Evolutionary conservation across 2,329 filamentous ascomycete species (phyloP), one percentile per base, ranked within the genome.

Genomic region (Nothomitra cinnamomea): DNA sequence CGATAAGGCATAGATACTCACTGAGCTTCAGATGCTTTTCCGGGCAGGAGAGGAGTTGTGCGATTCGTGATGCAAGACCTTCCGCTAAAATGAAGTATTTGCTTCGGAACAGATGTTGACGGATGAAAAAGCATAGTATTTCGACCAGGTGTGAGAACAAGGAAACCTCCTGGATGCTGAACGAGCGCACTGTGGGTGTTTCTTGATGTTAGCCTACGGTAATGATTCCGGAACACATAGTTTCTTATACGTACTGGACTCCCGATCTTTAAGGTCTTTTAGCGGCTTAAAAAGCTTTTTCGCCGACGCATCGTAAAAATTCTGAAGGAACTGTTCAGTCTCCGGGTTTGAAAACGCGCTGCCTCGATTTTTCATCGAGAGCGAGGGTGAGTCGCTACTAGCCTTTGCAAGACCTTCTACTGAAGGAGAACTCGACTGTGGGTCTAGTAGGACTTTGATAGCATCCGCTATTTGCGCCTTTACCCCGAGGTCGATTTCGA

Each of bases 401-500:
- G 69, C 65, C 64, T 82, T 81, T 1, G 73, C 72, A 56, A 79
- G 72, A 42, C 72, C 71, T 57, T 85, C 82, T 58, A 80, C 73
- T 38, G 77, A 78, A 54, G 74, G 67, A 51, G 75, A 74, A 50
- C 75, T 75, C 53, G 79, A 66, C 67, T 81, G 69, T 64, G 87
- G 74, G 59, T 96, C 92, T 36, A 98, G 75, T 10, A 98, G 73
- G 21, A 96, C 85, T 68, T 95, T 95, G 64, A 98, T 83, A 6
- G 90, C 87, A 69, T 98, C 92, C 2, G 89, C 88, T 62, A 96
- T 83, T 66, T 96, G 92, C 25, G 87, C 88, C 68, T 95, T 95
- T 57, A 96, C 88, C 0, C 92, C 92, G 15, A 96, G 73, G 63
- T 98, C 92, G 17, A 86, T 83, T 69, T 98, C 92, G 1, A 92